Evolutionary conservation across 108 stramenopile species (phyloP), one percentile per base, ranked within the genome.

Genomic region (Nannochloropsis oceanica): DNA sequence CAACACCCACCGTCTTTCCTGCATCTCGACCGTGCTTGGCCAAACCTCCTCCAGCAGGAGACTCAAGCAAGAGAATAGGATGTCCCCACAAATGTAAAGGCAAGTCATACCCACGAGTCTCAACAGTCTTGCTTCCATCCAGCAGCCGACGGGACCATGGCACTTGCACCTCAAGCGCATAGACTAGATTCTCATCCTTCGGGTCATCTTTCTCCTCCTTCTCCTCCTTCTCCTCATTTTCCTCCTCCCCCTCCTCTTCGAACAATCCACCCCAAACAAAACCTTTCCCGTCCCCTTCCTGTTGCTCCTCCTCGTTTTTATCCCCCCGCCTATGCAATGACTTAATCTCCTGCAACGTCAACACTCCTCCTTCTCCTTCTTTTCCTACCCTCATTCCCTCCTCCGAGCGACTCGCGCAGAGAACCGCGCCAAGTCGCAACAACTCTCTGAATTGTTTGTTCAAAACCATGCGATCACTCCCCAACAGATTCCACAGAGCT

Each of bases 131-230:
- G 11, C 81, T 26, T 24, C 87, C 87, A 43, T 82, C 26, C 81
- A 88, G 46, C 25, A 88, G 87, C 20, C 80, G 83, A 12, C 79
- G 25, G 12, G 87, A 43, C 87, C 87, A 88, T 2, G 87, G 87
- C 3, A 81, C 84, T 25, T 85, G 84, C 87, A 88, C 80, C 81
- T 88, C 86, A 46, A 87, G 80, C 73, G 86, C 82, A 20, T 34
- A 25, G 2, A 25, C 81, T 13, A 81, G 22, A 7, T 7, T n/a
- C 18, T 73, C 59, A 7, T 73, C 59, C 59, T n/a, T n/a, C 59
- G 7, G 22, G 59, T 73, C 59, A n/a, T 73, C 59, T 7, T n/a
- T 73, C 59, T 73, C 59, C n/a, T 73, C 59, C 5, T 73, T 18
- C 18, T 18, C 59, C n/a, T 73, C 59, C 59, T n/a, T 10, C n/a